Evolutionary conservation across 805 yeast genomes (phyloP).

Genomic region (Nakazawaea peltata): DNA sequence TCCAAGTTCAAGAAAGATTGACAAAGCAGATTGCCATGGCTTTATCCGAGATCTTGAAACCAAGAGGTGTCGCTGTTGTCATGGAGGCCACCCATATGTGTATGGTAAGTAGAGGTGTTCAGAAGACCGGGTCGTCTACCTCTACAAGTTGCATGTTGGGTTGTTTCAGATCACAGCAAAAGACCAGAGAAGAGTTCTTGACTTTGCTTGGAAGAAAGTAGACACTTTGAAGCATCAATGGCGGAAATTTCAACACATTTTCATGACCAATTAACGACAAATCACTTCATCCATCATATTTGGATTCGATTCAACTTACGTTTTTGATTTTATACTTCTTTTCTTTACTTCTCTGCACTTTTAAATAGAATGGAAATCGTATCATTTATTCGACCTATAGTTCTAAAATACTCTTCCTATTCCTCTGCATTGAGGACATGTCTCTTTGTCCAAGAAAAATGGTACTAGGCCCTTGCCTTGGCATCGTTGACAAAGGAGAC

Average conservation of each 20-base stretch:
- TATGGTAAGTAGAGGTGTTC: constrained; percentile 97
- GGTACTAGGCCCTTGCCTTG: constrained; percentile 52
- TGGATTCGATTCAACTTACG: neutral
- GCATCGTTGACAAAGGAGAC: constrained; percentile 65
- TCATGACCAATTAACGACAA: constrained; percentile 2
- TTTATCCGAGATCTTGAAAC: constrained; percentile 79
- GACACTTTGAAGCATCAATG: neutral
- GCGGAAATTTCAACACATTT: constrained; percentile 8
- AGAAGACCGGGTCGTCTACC: constrained; percentile 89
- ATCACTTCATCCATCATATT: constrained; percentile 5
- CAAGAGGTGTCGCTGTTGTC: constrained; percentile 97
- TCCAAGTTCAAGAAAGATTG: constrained; percentile 96
- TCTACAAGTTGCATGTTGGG: constrained; percentile 97
- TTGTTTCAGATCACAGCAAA: constrained; percentile 86
- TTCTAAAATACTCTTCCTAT: constrained; percentile 43
- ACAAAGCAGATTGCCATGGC: constrained; percentile 98
- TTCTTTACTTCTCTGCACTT: too few relatives aligned
- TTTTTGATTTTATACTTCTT: too few relatives aligned
- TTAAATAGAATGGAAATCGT: too few relatives aligned
- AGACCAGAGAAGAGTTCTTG: constrained; percentile 93
- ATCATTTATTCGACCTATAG: too few relatives aligned
- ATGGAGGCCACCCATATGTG: constrained; percentile 99
- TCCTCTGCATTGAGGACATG: constrained; percentile 61
- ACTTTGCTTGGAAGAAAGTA: constrained; percentile 63
- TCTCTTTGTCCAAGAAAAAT: constrained; percentile 51